Conservation (phyloP, 257 asterid genomes). For the Fraxinus anomala region DNA sequence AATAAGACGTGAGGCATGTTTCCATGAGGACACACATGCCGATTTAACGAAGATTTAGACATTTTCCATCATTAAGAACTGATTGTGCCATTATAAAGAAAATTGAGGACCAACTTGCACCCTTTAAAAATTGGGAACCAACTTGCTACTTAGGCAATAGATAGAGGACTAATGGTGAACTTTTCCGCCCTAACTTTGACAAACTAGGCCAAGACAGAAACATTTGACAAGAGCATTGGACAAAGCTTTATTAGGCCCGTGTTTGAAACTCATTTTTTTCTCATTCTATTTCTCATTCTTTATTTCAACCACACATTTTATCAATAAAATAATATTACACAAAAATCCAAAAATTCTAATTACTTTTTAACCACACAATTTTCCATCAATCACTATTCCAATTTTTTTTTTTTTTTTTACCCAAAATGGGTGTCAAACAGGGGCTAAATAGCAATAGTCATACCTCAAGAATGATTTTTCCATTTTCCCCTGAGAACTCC, state of each 20-base stretch:
- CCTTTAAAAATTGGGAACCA: neutral
- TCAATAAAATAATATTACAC: no score
- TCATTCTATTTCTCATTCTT: no score
- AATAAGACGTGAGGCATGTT: no score
- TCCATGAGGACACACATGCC: neutral
- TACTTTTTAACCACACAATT: no score
- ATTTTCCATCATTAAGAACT: neutral
- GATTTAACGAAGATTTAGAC: neutral
- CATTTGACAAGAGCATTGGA: neutral
- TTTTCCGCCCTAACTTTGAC: neutral
- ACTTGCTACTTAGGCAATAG: neutral
- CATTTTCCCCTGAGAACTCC: constrained; percentile 99
- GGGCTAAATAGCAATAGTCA: neutral
- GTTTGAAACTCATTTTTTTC: no score
- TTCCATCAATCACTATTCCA: no score
- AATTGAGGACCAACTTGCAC: neutral
- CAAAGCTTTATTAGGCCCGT: neutral
- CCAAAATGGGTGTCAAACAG: no score
- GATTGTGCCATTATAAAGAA: neutral
- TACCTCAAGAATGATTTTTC: constrained; percentile 94
- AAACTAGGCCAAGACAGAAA: neutral
- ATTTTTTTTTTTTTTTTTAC: no score
- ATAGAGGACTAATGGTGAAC: neutral
- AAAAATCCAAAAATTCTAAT: no score
- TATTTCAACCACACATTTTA: no score